Evolutionary conservation across 106 monocot species (phyloP), one percentile per base, ranked within the genome.

Genomic region (Amphibolis antarctica): DNA sequence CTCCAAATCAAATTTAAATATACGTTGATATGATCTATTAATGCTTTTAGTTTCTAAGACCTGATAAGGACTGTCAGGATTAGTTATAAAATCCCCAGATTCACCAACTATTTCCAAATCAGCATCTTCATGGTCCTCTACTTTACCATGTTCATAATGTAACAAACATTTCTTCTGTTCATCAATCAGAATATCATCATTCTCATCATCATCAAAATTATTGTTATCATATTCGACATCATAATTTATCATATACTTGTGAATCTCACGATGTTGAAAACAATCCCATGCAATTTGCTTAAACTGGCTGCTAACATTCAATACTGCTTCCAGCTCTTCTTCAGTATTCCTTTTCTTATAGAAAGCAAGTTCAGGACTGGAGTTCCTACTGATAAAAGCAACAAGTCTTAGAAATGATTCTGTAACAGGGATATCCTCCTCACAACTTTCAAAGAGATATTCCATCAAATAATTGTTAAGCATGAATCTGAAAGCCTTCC

Each of bases 391-490:
- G 62, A 90, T 71, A 25, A 76, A 60, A 14, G 65, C 29, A 66
- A 96, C 51, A 55, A 69, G 52, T 46, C 53, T 59, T 22, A 54
- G 44, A 53, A 73, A 69, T 60, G 74, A 74, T 26, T 47, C 42
- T 27, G 29, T 25, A 20, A 67, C 59, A 18, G 86, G 76, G 10
- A 85, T 24, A 73, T 60, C 64, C 55, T 69, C 46, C 53, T 80
- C 82, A 71, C 76, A 77, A 53, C 90, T 82, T 57, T 69, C 71
- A 70, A 86, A 85, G 26, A 96, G 76, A 62, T 59, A 86, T 20
- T 96, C 80, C 22, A 80, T 55, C 52, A 96, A 66, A 70, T 90
- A 96, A 45, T 69, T 86, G 29, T 50, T 76, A 31, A 96, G 44
- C 54, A 65, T 21, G 54, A 13, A 58, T 50, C 66, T 69, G 22